Evolutionary conservation across 73 alveolate genomes (phyloP).

Genomic region (Uronychia setigera): DNA sequence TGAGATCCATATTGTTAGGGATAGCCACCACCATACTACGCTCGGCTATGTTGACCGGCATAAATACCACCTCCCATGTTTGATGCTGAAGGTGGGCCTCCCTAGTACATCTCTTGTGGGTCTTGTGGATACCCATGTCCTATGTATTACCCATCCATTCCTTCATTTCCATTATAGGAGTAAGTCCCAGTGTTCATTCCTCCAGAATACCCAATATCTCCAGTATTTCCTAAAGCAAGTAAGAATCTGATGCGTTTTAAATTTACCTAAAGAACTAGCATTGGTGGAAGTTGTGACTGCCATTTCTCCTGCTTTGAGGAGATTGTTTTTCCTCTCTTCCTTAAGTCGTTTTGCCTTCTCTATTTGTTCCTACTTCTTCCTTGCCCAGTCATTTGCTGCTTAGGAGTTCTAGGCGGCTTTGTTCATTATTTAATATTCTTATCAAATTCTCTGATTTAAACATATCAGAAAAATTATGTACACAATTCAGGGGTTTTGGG

Average conservation of each 20-base stretch:
- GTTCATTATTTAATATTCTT: no score
- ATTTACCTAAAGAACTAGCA: neutral
- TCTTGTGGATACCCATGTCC: neutral
- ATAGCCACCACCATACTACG: neutral
- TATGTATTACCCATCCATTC: neutral
- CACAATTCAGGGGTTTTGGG: no score
- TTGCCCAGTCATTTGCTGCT: slow-evolving; percentile 22
- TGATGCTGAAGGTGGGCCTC: neutral
- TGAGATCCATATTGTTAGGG: neutral
- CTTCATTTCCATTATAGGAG: neutral
- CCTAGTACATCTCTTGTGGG: neutral
- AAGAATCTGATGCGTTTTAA: neutral
- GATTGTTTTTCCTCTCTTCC: slow-evolving; percentile 19
- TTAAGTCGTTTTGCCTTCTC: slow-evolving; percentile 23
- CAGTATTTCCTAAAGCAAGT: neutral
- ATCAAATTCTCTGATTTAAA: no score
- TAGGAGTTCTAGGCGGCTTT: neutral
- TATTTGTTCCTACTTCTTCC: slow-evolving; percentile 23
- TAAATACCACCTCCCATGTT: neutral
- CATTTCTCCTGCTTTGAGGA: neutral
- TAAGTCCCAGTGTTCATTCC: neutral
- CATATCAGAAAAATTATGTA: no score
- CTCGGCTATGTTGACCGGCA: neutral
- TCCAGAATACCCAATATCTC: neutral
- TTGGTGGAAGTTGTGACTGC: neutral